Evolutionary conservation across 257 asterid genomes (phyloP), one percentile per base, ranked within the genome.

Genomic region (Penstemon davidsonii): DNA sequence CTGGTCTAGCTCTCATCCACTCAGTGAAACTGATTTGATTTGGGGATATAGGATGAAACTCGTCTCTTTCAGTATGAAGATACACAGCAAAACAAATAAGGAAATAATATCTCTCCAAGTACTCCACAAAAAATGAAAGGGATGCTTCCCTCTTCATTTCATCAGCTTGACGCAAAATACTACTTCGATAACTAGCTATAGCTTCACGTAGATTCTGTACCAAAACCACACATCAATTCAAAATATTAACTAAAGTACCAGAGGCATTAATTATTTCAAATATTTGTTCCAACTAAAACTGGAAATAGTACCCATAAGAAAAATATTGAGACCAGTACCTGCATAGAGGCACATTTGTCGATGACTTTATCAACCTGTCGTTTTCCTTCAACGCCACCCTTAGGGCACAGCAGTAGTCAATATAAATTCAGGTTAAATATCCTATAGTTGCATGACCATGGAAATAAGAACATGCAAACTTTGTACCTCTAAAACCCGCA

Each of bases 301-400:
- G 54, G 70, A 68, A 44, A 40, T 62, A 63, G 72, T 65, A 55
- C 61, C 56, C 38, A 43, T 70, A 66, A 55, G 66, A 58, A 64
- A 63, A 71, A 18, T 52, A 60, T 37, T 52, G 73, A 70, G 70
- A 70, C 51, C 56, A 60, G 43, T 85, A 92, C 98, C 96, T 92
- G 98, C 98, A 92, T 92, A 70, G 98, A 81, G 66, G 98, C 82
- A 84, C 98, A 92, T 80, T 90, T 92, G 79, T 92, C 98, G 46
- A 92, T 92, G 80, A 92, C 94, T 83, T 88, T 75, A 79, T 92
- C 98, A 63, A 92, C 98, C 82, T 90, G 98, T 68, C 88, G 81
- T 84, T 92, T 92, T 76, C 98, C 98, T 86, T 92, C 98, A 79
- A 88, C 91, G 49, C 98, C 98, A 64, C 98, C 98, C 98, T 92